These are phyloP conservation scores for Aspergillus sp. DNA, from an alignment of 2,329 filamentous ascomycete genomes.

Conservation along the genomic window DNA sequence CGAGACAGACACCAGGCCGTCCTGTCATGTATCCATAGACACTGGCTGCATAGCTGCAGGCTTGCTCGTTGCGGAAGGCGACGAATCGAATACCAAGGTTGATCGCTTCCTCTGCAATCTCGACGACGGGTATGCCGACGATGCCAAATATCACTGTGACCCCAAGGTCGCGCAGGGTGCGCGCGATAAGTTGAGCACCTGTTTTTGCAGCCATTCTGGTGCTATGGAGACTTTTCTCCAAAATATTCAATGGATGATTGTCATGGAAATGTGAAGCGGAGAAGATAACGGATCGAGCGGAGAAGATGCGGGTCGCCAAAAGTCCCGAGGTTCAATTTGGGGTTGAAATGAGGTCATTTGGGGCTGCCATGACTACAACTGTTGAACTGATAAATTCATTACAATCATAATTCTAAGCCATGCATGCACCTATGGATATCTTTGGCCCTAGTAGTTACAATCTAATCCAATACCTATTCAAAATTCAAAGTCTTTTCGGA, in stretches of 20 bases:
- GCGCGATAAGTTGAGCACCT: constrained; percentile 55
- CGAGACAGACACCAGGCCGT: constrained; percentile 59
- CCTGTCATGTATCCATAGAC: constrained; percentile 64
- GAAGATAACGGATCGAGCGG: constrained; percentile 8
- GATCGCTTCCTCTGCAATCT: constrained; percentile 62
- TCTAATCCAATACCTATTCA: constrained; percentile 38
- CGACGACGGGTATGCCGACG: constrained; percentile 60
- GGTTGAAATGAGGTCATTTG: constrained; percentile 8
- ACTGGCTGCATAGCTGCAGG: constrained; percentile 61
- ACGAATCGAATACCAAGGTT: constrained; percentile 62
- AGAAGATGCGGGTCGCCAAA: constrained; percentile 15
- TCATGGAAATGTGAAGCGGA: background rate
- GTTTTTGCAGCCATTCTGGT: constrained; percentile 33
- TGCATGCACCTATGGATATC: background rate
- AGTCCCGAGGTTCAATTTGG: constrained; percentile 12
- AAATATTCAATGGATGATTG: background rate
- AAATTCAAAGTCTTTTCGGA: constrained; percentile 91
- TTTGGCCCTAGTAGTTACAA: constrained; percentile 15
- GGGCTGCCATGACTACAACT: background rate
- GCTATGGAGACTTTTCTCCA: background rate
- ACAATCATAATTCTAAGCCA: background rate
- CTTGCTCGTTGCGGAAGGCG: constrained; percentile 63
- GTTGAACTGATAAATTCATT: background rate
- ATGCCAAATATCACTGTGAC: constrained; percentile 59
- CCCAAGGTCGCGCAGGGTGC: constrained; percentile 53